phyloP scores from a whole-genome alignment of 1,284 basidiomycete genomes.

The Tilletia indica region DNA sequence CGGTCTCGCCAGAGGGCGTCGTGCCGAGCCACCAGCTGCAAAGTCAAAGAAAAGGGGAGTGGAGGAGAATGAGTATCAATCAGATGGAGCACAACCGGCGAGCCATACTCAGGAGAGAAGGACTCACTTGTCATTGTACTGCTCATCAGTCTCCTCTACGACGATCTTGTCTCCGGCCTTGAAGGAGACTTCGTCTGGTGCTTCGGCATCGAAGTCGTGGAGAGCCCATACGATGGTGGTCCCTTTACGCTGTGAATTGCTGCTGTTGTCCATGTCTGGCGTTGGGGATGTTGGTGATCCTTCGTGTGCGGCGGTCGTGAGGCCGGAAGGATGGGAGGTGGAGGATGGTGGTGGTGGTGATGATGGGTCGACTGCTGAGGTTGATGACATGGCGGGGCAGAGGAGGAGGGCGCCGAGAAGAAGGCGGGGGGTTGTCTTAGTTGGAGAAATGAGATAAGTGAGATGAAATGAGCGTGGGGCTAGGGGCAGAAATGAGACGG shows the following conservation, averaged over 20 bases:
- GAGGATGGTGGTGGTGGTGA: too few species aligned
- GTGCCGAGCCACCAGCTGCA: constrained; percentile 66
- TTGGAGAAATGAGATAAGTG: too few species aligned
- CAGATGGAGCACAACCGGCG: not conserved
- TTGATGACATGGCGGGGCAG: too few species aligned
- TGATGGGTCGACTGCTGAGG: too few species aligned
- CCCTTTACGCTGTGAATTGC: not conserved
- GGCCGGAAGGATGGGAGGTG: too few species aligned
- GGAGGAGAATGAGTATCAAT: not conserved
- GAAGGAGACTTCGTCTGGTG: constrained; percentile 89
- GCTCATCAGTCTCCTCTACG: constrained; percentile 87
- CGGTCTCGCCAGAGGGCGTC: constrained; percentile 75
- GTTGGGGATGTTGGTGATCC: not conserved
- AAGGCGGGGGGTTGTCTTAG: too few species aligned
- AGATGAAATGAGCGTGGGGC: too few species aligned
- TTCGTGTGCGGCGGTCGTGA: too few species aligned
- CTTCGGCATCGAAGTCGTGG: constrained; percentile 83
- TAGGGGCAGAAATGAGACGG: too few species aligned
- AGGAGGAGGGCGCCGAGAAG: too few species aligned
- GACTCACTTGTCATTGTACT: constrained; percentile 87
- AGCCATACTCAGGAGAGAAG: not conserved
- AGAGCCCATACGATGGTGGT: constrained; percentile 61
- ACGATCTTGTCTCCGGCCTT: constrained; percentile 80
- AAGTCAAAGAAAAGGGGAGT: not conserved
- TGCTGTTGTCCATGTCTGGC: not conserved